A percentile compares a stretch with the other conserved stretches of the same genome.
phyloP scores from a whole-genome alignment of 202 grass and related monocot genomes.

The Carex arenaria region DNA sequence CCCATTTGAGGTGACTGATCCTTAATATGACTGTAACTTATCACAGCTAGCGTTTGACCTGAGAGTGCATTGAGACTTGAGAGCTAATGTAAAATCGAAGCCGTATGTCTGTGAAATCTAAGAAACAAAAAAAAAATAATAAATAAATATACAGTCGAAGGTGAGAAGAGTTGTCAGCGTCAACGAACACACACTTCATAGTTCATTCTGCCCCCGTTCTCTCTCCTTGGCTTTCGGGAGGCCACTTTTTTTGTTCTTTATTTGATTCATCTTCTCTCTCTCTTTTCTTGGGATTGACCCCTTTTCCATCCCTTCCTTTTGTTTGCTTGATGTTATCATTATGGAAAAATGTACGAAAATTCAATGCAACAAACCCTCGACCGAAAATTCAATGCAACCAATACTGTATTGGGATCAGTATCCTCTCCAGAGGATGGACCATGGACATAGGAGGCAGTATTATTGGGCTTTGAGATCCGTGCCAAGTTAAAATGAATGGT shows the following conservation, averaged over 20 bases:
- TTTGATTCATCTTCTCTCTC: neutral
- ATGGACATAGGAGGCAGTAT: too few relatives aligned
- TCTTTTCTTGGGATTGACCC: conserved; percentile 7
- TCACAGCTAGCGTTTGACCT: neutral
- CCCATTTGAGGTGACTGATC: conserved; percentile 26
- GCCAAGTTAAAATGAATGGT: too few relatives aligned
- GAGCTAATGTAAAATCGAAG: too few relatives aligned
- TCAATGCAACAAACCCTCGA: neutral
- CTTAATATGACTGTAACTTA: conserved; percentile 2
- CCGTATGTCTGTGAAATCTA: neutral
- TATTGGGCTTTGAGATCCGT: too few relatives aligned
- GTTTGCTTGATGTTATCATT: conserved; percentile 1
- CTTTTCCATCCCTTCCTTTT: conserved; percentile 18
- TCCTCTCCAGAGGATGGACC: too few relatives aligned
- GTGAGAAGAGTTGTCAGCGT: conserved; percentile 19
- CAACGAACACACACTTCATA: neutral
- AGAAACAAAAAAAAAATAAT: neutral
- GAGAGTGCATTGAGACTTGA: neutral
- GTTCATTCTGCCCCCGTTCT: neutral
- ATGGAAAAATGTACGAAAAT: neutral
- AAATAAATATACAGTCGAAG: neutral
- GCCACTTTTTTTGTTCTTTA: conserved; percentile 12
- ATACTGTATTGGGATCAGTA: too few relatives aligned
- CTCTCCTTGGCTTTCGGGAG: conserved; percentile 27
- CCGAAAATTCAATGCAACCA: too few relatives aligned